These are phyloP conservation scores for Pichia heedii DNA, from an alignment of 805 yeast genomes.

Conservation along the genomic window DNA sequence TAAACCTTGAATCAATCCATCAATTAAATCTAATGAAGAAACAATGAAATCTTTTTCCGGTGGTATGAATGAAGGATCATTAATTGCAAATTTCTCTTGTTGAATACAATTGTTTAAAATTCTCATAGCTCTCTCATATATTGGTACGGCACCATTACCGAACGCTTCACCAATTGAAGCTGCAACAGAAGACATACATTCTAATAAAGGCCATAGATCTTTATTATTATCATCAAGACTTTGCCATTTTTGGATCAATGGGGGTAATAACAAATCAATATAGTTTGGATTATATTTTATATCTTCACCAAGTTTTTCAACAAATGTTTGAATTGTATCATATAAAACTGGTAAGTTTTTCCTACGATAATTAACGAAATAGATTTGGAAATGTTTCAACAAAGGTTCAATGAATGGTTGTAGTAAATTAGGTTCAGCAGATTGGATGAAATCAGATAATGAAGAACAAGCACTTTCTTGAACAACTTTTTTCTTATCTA, in stretches of 20 bases:
- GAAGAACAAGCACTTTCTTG: slow-evolving; percentile 92
- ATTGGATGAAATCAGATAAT: slow-evolving; percentile 74
- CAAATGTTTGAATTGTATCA: slow-evolving; percentile 85
- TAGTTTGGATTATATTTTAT: slow-evolving; percentile 45
- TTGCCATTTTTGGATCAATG: slow-evolving; percentile 78
- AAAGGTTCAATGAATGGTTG: slow-evolving; percentile 58
- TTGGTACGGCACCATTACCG: slow-evolving; percentile 83
- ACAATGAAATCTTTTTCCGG: slow-evolving; percentile 90
- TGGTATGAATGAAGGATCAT: slow-evolving; percentile 57
- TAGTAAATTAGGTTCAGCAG: slow-evolving; percentile 53
- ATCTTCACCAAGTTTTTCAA: slow-evolving; percentile 61
- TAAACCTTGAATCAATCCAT: slow-evolving; percentile 88
- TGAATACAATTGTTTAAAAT: slow-evolving; percentile 64
- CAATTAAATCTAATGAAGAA: slow-evolving; percentile 81
- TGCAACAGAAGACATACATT: slow-evolving; percentile 87
- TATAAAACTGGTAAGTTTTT: slow-evolving; percentile 75
- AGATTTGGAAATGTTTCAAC: slow-evolving; percentile 58
- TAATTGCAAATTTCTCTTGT: slow-evolving; percentile 50
- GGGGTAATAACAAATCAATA: slow-evolving; percentile 63
- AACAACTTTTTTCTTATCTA: slow-evolving; percentile 84
- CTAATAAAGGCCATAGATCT: slow-evolving; percentile 85
- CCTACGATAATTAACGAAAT: slow-evolving; percentile 72
- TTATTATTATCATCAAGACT: slow-evolving; percentile 64
- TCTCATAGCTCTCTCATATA: slow-evolving; percentile 67
- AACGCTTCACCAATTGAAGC: slow-evolving; percentile 77